Evolutionary conservation across 345 rosid genomes (phyloP).

Genomic region (Mallotus nudiflorus): DNA sequence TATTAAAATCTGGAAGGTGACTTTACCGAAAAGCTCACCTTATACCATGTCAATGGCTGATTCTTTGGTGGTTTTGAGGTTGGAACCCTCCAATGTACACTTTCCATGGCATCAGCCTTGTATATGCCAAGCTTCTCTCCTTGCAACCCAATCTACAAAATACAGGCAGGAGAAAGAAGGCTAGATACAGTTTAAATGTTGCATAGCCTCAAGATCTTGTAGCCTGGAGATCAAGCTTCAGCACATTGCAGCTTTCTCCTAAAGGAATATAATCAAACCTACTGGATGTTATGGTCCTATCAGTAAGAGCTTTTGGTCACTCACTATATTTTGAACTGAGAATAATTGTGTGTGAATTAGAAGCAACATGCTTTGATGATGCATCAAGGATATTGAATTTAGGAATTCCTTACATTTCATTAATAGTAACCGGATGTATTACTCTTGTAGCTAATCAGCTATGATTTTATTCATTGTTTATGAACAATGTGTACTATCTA

Average conservation of each 20-base stretch:
- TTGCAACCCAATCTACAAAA: constrained; percentile 65
- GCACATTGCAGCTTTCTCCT: not conserved
- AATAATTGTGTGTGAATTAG: no score
- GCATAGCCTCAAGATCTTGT: not conserved
- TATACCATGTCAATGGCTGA: constrained; percentile 90
- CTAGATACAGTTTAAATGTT: constrained; percentile 6
- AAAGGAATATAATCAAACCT: not conserved
- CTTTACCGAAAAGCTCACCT: constrained; percentile 47
- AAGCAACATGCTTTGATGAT: no score
- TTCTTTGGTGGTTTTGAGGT: constrained; percentile 63
- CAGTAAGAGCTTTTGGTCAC: no score
- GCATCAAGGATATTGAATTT: no score
- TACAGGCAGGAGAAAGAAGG: constrained; percentile 12
- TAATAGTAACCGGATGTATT: no score
- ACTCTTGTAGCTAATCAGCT: no score
- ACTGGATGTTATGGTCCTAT: no score
- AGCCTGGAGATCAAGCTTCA: not conserved
- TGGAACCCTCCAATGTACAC: constrained; percentile 64
- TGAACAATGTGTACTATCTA: no score
- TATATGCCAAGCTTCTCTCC: constrained; percentile 75
- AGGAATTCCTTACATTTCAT: no score
- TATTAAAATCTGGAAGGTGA: constrained; percentile 1
- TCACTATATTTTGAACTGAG: no score
- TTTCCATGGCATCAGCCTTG: constrained; percentile 47
- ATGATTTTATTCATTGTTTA: no score